Conservation (phyloP, 192 early-diverging fungal genomes). For the Irineochytrium annulatum region DNA sequence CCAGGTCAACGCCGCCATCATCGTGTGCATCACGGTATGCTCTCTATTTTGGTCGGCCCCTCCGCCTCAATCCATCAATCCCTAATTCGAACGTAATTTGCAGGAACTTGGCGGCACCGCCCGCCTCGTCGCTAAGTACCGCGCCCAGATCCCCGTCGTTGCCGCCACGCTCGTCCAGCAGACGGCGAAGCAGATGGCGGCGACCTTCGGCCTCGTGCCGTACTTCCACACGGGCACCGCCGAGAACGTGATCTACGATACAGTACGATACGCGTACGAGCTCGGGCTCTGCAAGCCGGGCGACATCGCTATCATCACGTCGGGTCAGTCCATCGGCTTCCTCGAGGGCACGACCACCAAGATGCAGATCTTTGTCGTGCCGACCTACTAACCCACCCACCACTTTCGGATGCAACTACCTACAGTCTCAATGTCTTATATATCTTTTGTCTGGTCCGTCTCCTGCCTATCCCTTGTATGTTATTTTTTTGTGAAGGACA, state of each 20-base stretch:
- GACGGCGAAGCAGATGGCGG: slow-evolving; percentile 51
- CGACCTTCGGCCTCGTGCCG: slow-evolving; percentile 50
- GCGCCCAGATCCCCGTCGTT: slow-evolving; percentile 51
- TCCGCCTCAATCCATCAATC: not conserved
- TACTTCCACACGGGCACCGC: slow-evolving; percentile 40
- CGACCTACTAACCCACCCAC: slow-evolving; percentile 3
- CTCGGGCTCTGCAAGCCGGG: slow-evolving; percentile 50
- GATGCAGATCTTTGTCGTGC: slow-evolving; percentile 46
- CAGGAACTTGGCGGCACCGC: slow-evolving; percentile 47
- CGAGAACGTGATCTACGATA: slow-evolving; percentile 35
- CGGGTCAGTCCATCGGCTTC: slow-evolving; percentile 45
- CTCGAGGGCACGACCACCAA: slow-evolving; percentile 49
- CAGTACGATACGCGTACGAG: slow-evolving; percentile 43
- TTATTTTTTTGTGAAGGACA: not conserved
- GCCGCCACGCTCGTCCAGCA: slow-evolving; percentile 45
- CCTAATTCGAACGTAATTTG: not conserved
- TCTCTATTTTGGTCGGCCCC: slow-evolving; percentile 1
- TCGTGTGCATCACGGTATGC: slow-evolving; percentile 43
- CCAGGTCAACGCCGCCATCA: slow-evolving; percentile 51
- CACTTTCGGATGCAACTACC: not conserved
- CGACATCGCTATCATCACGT: slow-evolving; percentile 55
- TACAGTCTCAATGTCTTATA: not conserved
- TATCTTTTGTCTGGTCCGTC: not conserved
- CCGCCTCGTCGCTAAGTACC: slow-evolving; percentile 55
- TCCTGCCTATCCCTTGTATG: not conserved